Evolutionary conservation across 805 yeast species (phyloP).

Genomic region (Starmerella asiatica): DNA sequence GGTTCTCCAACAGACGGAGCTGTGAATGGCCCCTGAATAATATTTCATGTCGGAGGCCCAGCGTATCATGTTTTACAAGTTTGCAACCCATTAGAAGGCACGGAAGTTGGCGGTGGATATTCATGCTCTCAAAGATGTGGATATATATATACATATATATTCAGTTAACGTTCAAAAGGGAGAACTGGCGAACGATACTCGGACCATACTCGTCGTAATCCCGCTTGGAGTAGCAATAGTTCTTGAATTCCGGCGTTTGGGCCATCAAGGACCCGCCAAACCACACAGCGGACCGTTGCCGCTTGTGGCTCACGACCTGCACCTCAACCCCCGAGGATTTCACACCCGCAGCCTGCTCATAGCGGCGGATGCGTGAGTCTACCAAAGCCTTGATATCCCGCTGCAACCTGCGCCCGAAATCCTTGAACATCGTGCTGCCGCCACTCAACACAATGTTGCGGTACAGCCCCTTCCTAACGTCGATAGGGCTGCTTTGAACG

Average conservation of each 20-base stretch:
- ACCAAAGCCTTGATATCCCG: slow-evolving; percentile 82
- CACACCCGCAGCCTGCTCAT: slow-evolving; percentile 52
- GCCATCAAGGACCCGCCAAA: slow-evolving; percentile 96
- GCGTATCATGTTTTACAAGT: too few relatives aligned
- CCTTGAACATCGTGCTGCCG: slow-evolving; percentile 97
- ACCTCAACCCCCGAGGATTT: slow-evolving; percentile 92
- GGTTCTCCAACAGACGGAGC: too few relatives aligned
- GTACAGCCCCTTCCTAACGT: slow-evolving; percentile 92
- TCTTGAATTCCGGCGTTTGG: slow-evolving; percentile 90
- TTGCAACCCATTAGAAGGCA: too few relatives aligned
- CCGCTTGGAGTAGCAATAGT: slow-evolving; percentile 91
- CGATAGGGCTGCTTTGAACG: slow-evolving; percentile 90
- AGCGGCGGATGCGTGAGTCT: slow-evolving; percentile 69
- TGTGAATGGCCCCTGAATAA: too few relatives aligned
- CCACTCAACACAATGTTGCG: slow-evolving; percentile 92
- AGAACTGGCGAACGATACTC: slow-evolving; percentile 90
- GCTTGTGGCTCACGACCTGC: slow-evolving; percentile 90
- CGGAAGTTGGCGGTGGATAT: too few relatives aligned
- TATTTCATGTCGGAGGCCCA: too few relatives aligned
- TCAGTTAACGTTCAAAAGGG: slow-evolving; percentile 66
- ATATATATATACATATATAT: too few relatives aligned
- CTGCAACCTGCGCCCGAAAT: slow-evolving; percentile 93
- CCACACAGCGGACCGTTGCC: slow-evolving; percentile 99
- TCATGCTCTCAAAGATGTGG: too few relatives aligned
- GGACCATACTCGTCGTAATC: slow-evolving; percentile 98